These are phyloP conservation scores for Venturia asperata DNA, from an alignment of 2,329 filamentous ascomycete genomes.

Conservation along the genomic window DNA sequence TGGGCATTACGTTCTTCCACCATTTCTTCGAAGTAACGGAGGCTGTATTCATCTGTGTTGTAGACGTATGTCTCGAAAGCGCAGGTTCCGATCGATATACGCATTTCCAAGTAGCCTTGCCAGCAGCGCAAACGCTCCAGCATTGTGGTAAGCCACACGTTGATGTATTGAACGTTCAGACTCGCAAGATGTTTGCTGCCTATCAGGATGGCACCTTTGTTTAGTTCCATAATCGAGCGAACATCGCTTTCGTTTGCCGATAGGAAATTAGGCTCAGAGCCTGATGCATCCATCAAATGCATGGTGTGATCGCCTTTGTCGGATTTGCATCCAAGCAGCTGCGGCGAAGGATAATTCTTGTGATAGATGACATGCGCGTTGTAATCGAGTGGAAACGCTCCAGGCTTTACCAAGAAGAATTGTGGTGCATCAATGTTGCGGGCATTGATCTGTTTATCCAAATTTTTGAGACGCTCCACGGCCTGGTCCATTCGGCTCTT, in stretches of 20 bases:
- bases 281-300: not conserved
- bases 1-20: not conserved
- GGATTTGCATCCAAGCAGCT: not conserved
- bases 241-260: not conserved
- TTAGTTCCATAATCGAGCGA: not conserved
- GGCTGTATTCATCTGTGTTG: not conserved
- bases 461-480: not conserved
- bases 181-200: not conserved
- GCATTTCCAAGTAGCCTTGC: conserved; percentile 14
- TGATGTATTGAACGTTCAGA: conserved; percentile 14
- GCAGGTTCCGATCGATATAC: conserved; percentile 9
- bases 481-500: not conserved
- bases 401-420: conserved; percentile 14
- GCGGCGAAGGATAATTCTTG: not conserved
- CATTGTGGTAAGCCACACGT: conserved; percentile 1
- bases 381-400: conserved; percentile 4
- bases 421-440: not conserved
- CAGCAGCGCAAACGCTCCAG: conserved; percentile 5
- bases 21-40: conserved; percentile 8
- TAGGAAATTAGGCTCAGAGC: not conserved
- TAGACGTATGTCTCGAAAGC: not conserved
- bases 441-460: conserved; percentile 5
- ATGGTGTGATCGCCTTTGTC: not conserved
- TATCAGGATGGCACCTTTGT: not conserved
- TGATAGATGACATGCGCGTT: not conserved